Base-by-base conservation (phyloP, 2,329 filamentous ascomycete genomes). In the Ceratocystis lukuohia region DNA sequence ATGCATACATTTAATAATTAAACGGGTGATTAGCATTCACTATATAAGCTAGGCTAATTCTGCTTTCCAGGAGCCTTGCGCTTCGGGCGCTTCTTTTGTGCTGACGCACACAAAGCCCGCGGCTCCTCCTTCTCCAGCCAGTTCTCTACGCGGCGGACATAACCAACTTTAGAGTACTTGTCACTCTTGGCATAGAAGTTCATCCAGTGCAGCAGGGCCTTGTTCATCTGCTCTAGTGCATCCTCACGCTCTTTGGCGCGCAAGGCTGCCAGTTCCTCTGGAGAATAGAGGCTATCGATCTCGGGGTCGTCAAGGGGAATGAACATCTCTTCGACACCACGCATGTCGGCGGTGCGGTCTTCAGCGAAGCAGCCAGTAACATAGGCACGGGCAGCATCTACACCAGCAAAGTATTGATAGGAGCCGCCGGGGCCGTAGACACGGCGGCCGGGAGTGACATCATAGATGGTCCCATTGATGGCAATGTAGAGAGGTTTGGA, bases 301-400 rank as follows among this genome's bases (percentile, higher is more conserved):
- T 80, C 78, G 0, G 81, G 78, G 71, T 87, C 80, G 73, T 87
- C 84, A 44, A 84, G 71, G 1, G 85, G 85, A 7, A 93, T 74
- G 76, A 85, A 97, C 83, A 95, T 94, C 69, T 86, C 82, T 77
- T 97, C 94, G 3, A 90, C 87, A 59, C 94, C 94, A 69, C 89
- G 84, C 74, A 96, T 78, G 77, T 99, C 94, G 2, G 88, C 82
- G 1, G 87, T 94, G 41, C 86, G 80, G 79, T 99, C 94, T 69
- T 91, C 87, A 48, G 84, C 79, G 77, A 99, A 99, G 76, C 94
- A 99, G 20, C 90, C 91, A 1, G 94, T 97, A 8, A 99, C 86
- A 75, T 91, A 99, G 22, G 87, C 91, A 62, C 94, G 87, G 15
- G 88, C 85, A 44, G 93, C 92, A 76, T 99, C 94, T 69, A 82